Base-by-base conservation (phyloP, 1,139 yeast species). In the Yamadazyma songkhlaensis region DNA sequence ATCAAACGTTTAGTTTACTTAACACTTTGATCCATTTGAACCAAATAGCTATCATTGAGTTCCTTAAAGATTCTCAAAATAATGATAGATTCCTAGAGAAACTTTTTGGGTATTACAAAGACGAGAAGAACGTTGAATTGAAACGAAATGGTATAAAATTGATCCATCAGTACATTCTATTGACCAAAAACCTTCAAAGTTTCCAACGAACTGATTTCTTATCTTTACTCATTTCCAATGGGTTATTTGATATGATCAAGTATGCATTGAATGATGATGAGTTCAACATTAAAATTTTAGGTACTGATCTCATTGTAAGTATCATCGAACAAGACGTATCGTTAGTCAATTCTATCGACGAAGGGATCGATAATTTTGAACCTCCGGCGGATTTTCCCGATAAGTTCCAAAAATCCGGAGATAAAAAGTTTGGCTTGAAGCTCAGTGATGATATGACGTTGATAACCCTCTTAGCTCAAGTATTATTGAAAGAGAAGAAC, bases 281-380 rank as follows among this genome's bases (percentile, higher is more conserved):
- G n/a, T 60, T 66, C 17, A 62, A 72, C 17, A 72, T 80, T 10
- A 67, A 94, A 42, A 79, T 81, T 2, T 57, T 87, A 25, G 95
- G 96, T 0, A 84, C 95, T 0, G 97, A 92, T 53, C 64, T 89
- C 9, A 75, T 92, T 24, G 84, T 87, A 9, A 70, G 88, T 1
- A 81, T 89, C 7, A 82, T 90, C 26, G 97, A 90, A 45, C 90
- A 86, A 49, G 97, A 89, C 53, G 83, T 87, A 3, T 62, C 82
- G 3, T 59, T 87, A 34, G 78, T 87, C 13, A 79, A 75, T 51
- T 55, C 68, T 1, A 54, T 64, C 3, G 63, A 59, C 34, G 67
- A 62, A 31, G 46, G 59, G 1, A 60, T 64, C n/a, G 71, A 65
- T 44, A 62, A 55, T 42, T 50, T 59, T 2, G 72, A 65, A 11